Conservation (phyloP, 352 stramenopile species). For the Phytophthora ramorum region DNA sequence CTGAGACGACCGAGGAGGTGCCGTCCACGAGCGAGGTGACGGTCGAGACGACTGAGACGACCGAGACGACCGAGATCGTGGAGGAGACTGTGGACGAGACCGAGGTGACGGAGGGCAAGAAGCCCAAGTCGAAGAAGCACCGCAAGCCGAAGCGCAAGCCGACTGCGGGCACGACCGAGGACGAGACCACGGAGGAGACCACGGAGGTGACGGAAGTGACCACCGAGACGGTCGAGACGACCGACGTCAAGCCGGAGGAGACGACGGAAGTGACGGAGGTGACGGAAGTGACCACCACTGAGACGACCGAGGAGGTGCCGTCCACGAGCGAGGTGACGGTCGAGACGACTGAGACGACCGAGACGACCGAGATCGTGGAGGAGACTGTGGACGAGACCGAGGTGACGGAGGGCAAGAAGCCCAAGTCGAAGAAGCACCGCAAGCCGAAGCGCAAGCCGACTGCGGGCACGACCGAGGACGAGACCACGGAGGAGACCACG, state of each 20-base stretch:
- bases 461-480: not conserved
- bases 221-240: not conserved
- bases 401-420: not conserved
- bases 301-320: not conserved
- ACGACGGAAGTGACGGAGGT: not conserved
- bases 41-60: slow-evolving; percentile 4
- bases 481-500: not conserved
- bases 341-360: not conserved
- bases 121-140: not conserved
- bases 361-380: not conserved
- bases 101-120: not conserved
- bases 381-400: not conserved
- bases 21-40: slow-evolving; percentile 6
- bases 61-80: slow-evolving; percentile 9
- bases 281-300: not conserved
- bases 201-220: not conserved
- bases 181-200: not conserved
- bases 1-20: slow-evolving; percentile 7
- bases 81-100: slow-evolving; percentile 1
- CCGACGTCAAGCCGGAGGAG: not conserved
- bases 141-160: not conserved
- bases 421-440: not conserved
- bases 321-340: not conserved
- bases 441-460: not conserved
- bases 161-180: not conserved